Percentiles rank a stretch among this genome's conserved stretches.
These are phyloP conservation scores for Chaetomium cochliodes DNA, from an alignment of 495 filamentous ascomycete genomes.

Conservation along the genomic window DNA sequence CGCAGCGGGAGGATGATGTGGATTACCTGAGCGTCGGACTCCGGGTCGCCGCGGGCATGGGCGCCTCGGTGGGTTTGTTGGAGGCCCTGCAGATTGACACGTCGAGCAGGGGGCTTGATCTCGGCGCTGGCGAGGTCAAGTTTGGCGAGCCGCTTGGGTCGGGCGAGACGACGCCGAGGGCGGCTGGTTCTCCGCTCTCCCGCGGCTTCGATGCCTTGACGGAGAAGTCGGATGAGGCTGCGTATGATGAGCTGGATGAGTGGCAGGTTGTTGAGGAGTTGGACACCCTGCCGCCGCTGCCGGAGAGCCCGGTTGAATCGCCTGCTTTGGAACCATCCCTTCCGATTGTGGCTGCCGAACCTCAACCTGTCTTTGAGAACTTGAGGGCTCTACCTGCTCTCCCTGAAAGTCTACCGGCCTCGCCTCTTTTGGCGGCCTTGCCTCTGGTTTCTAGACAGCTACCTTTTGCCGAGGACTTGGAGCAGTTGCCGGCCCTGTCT, in stretches of 20 bases:
- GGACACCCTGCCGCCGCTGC: slow-evolving; percentile 13
- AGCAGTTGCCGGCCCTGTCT: slow-evolving; percentile 4
- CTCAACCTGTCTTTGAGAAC: background rate
- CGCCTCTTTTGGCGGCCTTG: background rate
- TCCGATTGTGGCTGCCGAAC: background rate
- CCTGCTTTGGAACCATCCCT: background rate
- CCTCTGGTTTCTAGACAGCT: background rate
- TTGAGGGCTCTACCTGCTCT: slow-evolving; percentile 3
- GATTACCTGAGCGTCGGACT: slow-evolving; percentile 19
- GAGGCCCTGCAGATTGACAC: slow-evolving; percentile 35
- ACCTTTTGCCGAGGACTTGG: background rate
- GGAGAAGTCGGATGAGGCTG: background rate
- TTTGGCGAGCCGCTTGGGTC: slow-evolving; percentile 33
- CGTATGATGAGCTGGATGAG: background rate
- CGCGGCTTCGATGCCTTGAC: background rate
- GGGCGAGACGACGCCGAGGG: slow-evolving; percentile 41
- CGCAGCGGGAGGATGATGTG: slow-evolving; percentile 18
- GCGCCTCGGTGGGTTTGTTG: slow-evolving; percentile 8
- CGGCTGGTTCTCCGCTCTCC: slow-evolving; percentile 10
- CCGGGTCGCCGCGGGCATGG: background rate
- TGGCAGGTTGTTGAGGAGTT: background rate
- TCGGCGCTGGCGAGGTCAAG: background rate
- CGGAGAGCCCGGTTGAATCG: slow-evolving; percentile 8
- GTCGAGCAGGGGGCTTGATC: background rate
- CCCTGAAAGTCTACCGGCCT: slow-evolving; percentile 7